Percentiles rank a stretch among this genome's conserved stretches.
These are phyloP conservation scores for Ceratocystis papillata DNA, from an alignment of 2,329 filamentous ascomycete genomes.

Conservation along the genomic window DNA sequence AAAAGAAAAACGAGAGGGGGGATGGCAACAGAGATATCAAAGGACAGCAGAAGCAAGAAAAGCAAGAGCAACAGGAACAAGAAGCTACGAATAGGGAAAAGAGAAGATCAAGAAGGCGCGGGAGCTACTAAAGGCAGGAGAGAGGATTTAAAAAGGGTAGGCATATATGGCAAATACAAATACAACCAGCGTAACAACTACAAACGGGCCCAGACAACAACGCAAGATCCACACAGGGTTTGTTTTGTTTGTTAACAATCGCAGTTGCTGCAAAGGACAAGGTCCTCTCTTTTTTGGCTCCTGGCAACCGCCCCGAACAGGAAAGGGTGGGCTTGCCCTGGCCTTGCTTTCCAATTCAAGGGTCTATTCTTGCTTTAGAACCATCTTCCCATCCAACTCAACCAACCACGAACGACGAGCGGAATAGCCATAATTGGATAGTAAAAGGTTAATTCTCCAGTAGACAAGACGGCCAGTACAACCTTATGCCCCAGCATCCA, in stretches of 20 bases:
- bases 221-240: constrained; percentile 13
- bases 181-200: constrained; percentile 1
- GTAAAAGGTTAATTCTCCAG: no score
- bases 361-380: constrained; percentile 3
- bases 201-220: not conserved
- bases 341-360: not conserved
- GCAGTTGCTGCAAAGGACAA: constrained; percentile 1
- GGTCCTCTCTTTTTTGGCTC: not conserved
- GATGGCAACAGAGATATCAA: not conserved
- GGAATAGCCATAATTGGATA: not conserved
- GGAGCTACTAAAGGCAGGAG: constrained; percentile 1
- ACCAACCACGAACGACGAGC: not conserved
- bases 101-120: constrained; percentile 13
- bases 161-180: constrained; percentile 13
- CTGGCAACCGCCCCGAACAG: constrained; percentile 1
- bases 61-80: not conserved
- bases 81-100: not conserved
- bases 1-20: not conserved
- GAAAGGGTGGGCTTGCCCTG: constrained; percentile 1
- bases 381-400: not conserved
- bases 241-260: constrained; percentile 9
- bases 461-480: no score
- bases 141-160: constrained; percentile 8
- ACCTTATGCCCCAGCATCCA: no score
- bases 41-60: not conserved